phyloP scores from a whole-genome alignment of 108 stramenopile species.

The Chaetoceros tenuissimus region DNA sequence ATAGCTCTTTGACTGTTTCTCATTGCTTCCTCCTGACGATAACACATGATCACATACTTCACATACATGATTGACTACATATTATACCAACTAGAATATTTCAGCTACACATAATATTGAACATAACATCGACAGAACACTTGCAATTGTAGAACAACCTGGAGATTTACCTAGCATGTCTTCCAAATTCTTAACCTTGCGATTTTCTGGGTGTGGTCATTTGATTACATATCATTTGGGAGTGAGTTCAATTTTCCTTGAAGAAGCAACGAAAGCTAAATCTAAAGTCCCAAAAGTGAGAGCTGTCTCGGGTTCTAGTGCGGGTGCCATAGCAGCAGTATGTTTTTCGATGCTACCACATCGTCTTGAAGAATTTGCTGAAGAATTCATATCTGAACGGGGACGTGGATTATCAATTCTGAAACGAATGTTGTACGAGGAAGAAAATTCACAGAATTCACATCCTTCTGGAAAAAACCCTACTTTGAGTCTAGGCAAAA shows the following conservation, averaged over 20 bases:
- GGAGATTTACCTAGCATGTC: no score
- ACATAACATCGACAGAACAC: no score
- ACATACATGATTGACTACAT: no score
- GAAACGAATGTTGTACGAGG: slow-evolving; percentile 20
- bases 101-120: no score
- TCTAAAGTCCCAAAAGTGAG: slow-evolving; percentile 9
- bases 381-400: slow-evolving; percentile 40
- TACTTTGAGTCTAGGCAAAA: background rate
- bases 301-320: slow-evolving; percentile 40
- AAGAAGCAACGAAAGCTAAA: slow-evolving; percentile 1
- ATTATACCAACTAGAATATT: no score
- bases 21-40: no score
- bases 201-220: slow-evolving; percentile 50
- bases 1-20: no score
- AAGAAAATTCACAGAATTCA: background rate
- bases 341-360: slow-evolving; percentile 22
- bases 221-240: slow-evolving; percentile 47
- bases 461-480: background rate
- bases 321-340: slow-evolving; percentile 50
- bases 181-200: no score
- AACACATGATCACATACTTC: no score
- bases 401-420: slow-evolving; percentile 31
- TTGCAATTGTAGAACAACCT: no score
- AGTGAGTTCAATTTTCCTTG: slow-evolving; percentile 16
- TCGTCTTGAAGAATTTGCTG: slow-evolving; percentile 37